phyloP scores from a whole-genome alignment of 2,329 filamentous ascomycete species.

The Colletotrichum godetiae region DNA sequence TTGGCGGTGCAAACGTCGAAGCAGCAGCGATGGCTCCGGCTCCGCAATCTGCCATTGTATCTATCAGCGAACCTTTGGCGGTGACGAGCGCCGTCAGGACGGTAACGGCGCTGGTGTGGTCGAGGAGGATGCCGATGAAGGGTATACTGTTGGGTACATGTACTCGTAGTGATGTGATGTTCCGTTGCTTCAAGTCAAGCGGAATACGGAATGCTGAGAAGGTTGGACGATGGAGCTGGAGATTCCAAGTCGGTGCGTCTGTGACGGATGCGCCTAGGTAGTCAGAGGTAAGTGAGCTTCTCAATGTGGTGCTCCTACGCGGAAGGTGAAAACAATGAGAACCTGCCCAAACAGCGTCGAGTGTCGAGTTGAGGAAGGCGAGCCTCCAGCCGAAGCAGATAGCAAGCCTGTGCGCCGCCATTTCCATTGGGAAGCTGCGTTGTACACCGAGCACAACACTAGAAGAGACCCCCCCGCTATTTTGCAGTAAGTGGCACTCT shows the following conservation, averaged over 20 bases:
- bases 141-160: background rate
- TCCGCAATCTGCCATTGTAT: background rate
- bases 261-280: background rate
- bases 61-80: background rate
- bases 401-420: background rate
- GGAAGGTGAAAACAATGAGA: background rate
- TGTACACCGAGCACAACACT: background rate
- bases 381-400: background rate
- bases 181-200: background rate
- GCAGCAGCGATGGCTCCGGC: too few species aligned
- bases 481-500: background rate
- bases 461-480: too few species aligned
- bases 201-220: background rate
- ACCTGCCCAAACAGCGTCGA: background rate
- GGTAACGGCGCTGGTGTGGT: too few species aligned
- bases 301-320: background rate
- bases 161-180: background rate
- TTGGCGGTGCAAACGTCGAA: too few species aligned
- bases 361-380: background rate
- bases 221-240: background rate
- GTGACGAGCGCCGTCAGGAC: too few species aligned
- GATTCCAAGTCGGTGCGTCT: background rate
- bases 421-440: background rate
- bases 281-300: background rate
- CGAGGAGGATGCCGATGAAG: too few species aligned